phyloP scores from a whole-genome alignment of 1,139 yeast genomes.

The Saccharomyces uvarum region DNA sequence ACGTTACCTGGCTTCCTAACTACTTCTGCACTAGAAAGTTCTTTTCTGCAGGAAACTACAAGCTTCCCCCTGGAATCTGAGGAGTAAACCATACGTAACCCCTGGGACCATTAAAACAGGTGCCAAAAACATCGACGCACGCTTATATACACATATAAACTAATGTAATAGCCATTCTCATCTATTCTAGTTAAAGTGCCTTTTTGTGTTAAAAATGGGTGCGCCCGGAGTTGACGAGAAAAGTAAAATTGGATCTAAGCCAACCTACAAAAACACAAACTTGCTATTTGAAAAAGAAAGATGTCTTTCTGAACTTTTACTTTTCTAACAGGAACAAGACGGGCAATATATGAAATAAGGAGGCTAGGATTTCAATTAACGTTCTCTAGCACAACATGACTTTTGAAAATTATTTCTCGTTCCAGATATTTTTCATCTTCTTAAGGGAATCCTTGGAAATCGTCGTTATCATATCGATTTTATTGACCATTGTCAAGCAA shows the following conservation, averaged over 20 bases:
- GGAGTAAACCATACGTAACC: neutral
- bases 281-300: neutral
- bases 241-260: neutral
- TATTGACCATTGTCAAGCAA: slow-evolving; percentile 83
- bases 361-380: neutral
- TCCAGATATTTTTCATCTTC: slow-evolving; percentile 67
- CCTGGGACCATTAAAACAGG: neutral
- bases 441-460: slow-evolving; percentile 90
- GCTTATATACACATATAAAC: neutral
- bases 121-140: neutral
- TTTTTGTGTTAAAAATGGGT: neutral
- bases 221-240: neutral
- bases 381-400: slow-evolving; percentile 9
- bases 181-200: neutral
- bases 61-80: slow-evolving; percentile 23
- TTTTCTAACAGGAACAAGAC: neutral
- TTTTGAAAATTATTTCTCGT: slow-evolving; percentile 35
- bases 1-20: slow-evolving; percentile 29
- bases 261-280: neutral
- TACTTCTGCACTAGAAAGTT: slow-evolving; percentile 32
- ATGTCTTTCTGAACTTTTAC: neutral
- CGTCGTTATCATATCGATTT: slow-evolving; percentile 77
- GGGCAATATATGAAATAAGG: neutral
- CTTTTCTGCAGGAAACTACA: slow-evolving; percentile 25
- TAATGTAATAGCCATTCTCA: neutral